Conservation (phyloP, 2,329 filamentous ascomycete species). For the Colletotrichum simmondsii region DNA sequence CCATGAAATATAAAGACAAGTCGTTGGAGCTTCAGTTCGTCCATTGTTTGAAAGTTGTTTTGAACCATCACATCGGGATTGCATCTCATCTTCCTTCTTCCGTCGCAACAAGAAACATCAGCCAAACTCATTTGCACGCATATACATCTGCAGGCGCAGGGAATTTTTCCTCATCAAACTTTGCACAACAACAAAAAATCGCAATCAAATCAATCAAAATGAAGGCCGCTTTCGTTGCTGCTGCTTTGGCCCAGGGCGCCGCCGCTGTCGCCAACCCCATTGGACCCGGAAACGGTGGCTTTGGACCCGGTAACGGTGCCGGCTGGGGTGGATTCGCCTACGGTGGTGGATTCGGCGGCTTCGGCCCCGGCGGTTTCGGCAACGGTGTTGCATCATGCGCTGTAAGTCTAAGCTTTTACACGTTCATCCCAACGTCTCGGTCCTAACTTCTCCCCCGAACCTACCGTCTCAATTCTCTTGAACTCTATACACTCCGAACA, state of each 20-base stretch:
- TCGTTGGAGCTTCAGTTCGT: slow-evolving; percentile 20
- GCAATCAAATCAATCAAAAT: slow-evolving; percentile 5
- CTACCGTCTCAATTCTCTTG: neutral
- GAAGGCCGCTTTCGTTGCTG: slow-evolving; percentile 31
- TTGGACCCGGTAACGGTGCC: slow-evolving; percentile 16
- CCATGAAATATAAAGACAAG: slow-evolving; percentile 15
- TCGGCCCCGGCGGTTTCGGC: slow-evolving; percentile 24
- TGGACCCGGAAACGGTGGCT: slow-evolving; percentile 22
- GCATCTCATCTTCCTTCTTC: slow-evolving; percentile 16
- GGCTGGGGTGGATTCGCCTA: slow-evolving; percentile 26
- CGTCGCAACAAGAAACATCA: slow-evolving; percentile 16
- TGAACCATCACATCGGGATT: slow-evolving; percentile 23
- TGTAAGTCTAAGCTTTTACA: neutral
- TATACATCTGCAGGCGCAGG: neutral
- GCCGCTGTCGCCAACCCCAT: slow-evolving; percentile 22
- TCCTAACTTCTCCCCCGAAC: neutral
- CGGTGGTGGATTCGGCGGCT: slow-evolving; percentile 20
- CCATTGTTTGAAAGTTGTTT: neutral
- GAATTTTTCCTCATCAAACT: neutral
- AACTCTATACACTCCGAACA: neutral
- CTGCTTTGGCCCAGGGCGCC: slow-evolving; percentile 25
- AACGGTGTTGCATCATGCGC: slow-evolving; percentile 22
- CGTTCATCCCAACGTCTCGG: neutral
- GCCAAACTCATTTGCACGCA: neutral
- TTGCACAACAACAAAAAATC: neutral